A percentile compares a stretch with the other conserved stretches of the same genome.
phyloP scores from a whole-genome alignment of 192 early-diverging fungal species.

The Cladochytrium replicatum region DNA sequence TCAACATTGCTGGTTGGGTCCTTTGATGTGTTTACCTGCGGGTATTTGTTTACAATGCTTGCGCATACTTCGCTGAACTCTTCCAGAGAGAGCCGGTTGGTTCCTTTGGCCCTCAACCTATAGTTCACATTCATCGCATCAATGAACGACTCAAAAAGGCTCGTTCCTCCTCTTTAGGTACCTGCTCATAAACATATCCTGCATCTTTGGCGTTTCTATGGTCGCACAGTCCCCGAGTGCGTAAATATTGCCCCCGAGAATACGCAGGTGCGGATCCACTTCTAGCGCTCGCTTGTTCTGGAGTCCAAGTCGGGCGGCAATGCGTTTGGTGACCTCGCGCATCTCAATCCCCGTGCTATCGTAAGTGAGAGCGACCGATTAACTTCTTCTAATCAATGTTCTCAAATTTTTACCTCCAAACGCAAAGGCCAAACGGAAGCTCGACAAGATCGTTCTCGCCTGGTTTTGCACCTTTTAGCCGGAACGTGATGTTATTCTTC shows the following conservation, averaged over 20 bases:
- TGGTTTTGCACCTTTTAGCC: conserved; percentile 29
- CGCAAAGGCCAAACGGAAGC: conserved; percentile 35
- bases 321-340: conserved; percentile 23
- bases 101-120: conserved; percentile 35
- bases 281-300: conserved; percentile 55
- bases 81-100: conserved; percentile 16
- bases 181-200: conserved; percentile 24
- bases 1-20: too few species aligned
- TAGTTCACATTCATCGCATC: conserved; percentile 19
- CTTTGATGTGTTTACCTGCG: not conserved
- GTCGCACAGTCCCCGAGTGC: conserved; percentile 63
- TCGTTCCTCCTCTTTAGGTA: too few species aligned
- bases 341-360: conserved; percentile 29
- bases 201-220: conserved; percentile 51
- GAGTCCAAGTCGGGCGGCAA: conserved; percentile 32
- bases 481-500: conserved; percentile 41
- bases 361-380: conserved; percentile 14
- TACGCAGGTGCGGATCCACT: conserved; percentile 43
- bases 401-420: conserved; percentile 21
- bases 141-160: too few species aligned
- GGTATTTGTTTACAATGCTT: not conserved
- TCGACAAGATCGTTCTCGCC: conserved; percentile 38
- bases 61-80: not conserved
- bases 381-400: too few species aligned
- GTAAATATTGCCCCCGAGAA: conserved; percentile 35